Base-by-base conservation (phyloP, 768 basidiomycete species). In the Calocybe gangraenosa region DNA sequence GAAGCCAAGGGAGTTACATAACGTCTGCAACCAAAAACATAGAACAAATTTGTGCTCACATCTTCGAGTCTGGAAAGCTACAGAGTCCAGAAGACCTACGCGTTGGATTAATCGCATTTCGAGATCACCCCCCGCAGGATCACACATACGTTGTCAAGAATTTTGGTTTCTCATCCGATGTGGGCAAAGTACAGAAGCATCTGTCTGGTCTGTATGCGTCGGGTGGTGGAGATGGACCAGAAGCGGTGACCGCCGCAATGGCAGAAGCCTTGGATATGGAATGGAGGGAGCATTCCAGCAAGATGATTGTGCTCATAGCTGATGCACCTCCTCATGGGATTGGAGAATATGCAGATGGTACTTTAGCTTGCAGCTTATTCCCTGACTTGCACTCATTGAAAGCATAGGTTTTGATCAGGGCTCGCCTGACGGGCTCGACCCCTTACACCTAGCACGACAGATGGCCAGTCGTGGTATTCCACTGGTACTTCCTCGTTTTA, bases 291-390 rank as follows among this genome's bases (percentile, higher is more conserved):
- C 66, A 78, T 37, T 88, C 95, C 20, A 90, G 86, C 61, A 97
- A 91, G 73, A 97, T 98, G 92, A 77, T 92, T 40, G 92, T 98
- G 4, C 77, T 97, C 56, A 93, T 97, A 58, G 93, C 95, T 14
- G 95, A 98, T 73, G 95, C 95, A 0, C 95, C 95, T 30, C 92
- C 94, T 13, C 95, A 98, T 68, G 95, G 94, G 2, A 91, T 97
- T 58, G 94, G 94, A 47, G 94, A 97, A 64, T 92, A 92, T 52
- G 95, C 94, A 14, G 95, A 97, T 68, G 93, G 92, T 92, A 55
- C 55, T 76, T 64, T 25, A 28, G 31, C 23, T 49, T 49, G 51
- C 52, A 39, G 36, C 38, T 47, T 35, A 36, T 39, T 34, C 38
- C n/a, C 33, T 42, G 37, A 46, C 46, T 32, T 11, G 49, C 20